Evolutionary conservation across 148 eudicot genomes (phyloP).

Genomic region (Amaranthus hypochondriacus): DNA sequence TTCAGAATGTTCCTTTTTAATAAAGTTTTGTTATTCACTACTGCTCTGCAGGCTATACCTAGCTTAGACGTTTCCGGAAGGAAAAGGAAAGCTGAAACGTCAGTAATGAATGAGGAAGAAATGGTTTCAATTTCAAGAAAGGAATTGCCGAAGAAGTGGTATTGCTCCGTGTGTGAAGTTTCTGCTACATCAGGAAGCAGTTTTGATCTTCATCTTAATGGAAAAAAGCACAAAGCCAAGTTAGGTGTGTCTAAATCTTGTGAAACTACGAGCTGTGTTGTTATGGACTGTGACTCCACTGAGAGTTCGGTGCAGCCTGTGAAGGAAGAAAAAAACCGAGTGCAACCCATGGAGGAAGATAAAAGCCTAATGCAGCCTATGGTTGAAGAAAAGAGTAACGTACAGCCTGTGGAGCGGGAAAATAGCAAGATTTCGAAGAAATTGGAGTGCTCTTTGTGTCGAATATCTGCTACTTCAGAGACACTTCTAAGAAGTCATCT

Average conservation of each 20-base stretch:
- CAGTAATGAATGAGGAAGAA: conserved; percentile 12
- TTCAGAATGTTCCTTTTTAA: not conserved
- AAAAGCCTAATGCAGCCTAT: not conserved
- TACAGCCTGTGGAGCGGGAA: no score
- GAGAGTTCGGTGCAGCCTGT: not conserved
- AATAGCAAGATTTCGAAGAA: conserved; percentile 4
- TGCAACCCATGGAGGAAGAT: not conserved
- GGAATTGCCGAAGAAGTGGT: conserved; percentile 18
- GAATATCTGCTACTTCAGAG: conserved; percentile 21
- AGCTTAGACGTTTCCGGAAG: conserved; percentile 13
- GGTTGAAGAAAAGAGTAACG: not conserved
- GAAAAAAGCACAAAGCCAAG: conserved; percentile 36
- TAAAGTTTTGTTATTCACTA: not conserved
- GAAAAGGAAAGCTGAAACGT: conserved; percentile 34
- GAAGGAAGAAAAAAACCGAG: not conserved
- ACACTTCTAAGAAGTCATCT: conserved; percentile 20
- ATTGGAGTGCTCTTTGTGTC: conserved; percentile 33
- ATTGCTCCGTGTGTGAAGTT: conserved; percentile 31
- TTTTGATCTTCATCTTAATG: conserved; percentile 28
- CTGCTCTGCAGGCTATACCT: conserved; percentile 17
- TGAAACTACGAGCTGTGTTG: not conserved
- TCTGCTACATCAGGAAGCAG: conserved; percentile 29
- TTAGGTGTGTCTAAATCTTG: conserved; percentile 15
- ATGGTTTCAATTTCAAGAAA: not conserved
- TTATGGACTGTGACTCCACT: not conserved